A percentile compares a stretch with the other conserved stretches of the same genome.
phyloP scores from a whole-genome alignment of 768 basidiomycete genomes.

The Mycena epipterygia region DNA sequence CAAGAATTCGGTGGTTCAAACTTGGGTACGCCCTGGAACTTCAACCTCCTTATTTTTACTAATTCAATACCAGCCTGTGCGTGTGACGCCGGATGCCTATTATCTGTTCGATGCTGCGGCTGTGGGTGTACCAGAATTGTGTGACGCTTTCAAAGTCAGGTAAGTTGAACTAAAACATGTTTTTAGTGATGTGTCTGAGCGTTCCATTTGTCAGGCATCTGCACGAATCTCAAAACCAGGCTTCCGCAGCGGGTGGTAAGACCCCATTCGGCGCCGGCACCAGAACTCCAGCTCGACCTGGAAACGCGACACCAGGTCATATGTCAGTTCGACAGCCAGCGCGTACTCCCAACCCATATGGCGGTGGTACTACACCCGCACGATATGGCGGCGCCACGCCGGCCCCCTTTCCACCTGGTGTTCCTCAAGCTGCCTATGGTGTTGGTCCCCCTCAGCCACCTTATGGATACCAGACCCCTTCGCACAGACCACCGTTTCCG shows the following conservation, averaged over 20 bases:
- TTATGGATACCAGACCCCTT: constrained; percentile 67
- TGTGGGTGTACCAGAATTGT: constrained; percentile 91
- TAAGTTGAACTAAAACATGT: constrained; percentile 45
- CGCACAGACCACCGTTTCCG: constrained; percentile 58
- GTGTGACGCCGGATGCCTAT: constrained; percentile 90
- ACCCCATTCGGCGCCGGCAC: constrained; percentile 83
- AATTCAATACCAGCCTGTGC: constrained; percentile 73
- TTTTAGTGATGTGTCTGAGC: constrained; percentile 7
- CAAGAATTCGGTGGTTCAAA: constrained; percentile 89
- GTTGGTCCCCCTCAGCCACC: constrained; percentile 43
- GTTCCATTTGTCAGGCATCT: constrained; percentile 70
- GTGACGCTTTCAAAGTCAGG: constrained; percentile 97
- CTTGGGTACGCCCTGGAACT: constrained; percentile 77
- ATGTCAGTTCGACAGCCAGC: constrained; percentile 80
- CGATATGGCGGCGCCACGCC: constrained; percentile 55
- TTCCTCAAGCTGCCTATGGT: constrained; percentile 43
- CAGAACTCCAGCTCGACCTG: constrained; percentile 84
- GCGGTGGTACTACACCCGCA: constrained; percentile 53
- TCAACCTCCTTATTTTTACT: constrained; percentile 15
- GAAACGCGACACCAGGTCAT: constrained; percentile 85
- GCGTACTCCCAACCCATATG: constrained; percentile 88
- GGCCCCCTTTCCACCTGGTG: constrained; percentile 57
- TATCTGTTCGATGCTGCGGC: constrained; percentile 92
- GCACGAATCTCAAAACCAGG: constrained; percentile 78
- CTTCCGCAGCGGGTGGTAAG: constrained; percentile 71